phyloP scores from a whole-genome alignment of 2,329 filamentous ascomycete species.

The Stachybotrys echinatus region DNA sequence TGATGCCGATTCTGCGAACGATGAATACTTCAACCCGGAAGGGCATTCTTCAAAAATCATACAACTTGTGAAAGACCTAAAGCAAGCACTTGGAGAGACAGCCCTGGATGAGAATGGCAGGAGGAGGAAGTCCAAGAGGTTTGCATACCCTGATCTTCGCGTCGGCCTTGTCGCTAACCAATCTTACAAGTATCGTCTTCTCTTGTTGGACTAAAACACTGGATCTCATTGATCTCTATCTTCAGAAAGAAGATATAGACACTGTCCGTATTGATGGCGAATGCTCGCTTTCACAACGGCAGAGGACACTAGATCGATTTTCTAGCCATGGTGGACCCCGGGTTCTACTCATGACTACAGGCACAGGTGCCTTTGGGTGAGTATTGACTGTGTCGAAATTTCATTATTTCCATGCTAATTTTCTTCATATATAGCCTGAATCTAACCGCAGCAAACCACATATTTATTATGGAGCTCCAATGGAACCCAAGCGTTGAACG shows the following conservation, averaged over 20 bases:
- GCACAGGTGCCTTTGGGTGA: constrained; percentile 45
- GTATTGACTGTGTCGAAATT: constrained; percentile 2
- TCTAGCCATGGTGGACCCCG: constrained; percentile 11
- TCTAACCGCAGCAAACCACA: constrained; percentile 39
- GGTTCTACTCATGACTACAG: constrained; percentile 47
- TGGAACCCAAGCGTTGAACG: constrained; percentile 50
- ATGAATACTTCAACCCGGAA: constrained; percentile 17
- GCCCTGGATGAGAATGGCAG: constrained; percentile 13
- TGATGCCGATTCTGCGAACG: neutral
- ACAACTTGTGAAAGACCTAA: constrained; percentile 22
- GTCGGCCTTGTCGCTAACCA: neutral
- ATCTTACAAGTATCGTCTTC: constrained; percentile 17
- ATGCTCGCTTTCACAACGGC: constrained; percentile 25
- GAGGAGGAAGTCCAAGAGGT: neutral
- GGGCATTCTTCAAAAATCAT: constrained; percentile 29
- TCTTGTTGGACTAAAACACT: constrained; percentile 40
- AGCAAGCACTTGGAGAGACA: constrained; percentile 5
- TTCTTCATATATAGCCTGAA: constrained; percentile 30
- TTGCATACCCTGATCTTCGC: neutral
- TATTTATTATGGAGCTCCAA: constrained; percentile 48
- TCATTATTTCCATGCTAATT: neutral
- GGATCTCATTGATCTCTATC: constrained; percentile 24
- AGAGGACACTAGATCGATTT: constrained; percentile 33
- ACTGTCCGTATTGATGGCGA: constrained; percentile 40
- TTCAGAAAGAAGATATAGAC: constrained; percentile 17